Percentiles rank a stretch among this genome's conserved stretches.
Conservation (phyloP, 345 rosid genomes). For the Excoecaria agallocha region DNA sequence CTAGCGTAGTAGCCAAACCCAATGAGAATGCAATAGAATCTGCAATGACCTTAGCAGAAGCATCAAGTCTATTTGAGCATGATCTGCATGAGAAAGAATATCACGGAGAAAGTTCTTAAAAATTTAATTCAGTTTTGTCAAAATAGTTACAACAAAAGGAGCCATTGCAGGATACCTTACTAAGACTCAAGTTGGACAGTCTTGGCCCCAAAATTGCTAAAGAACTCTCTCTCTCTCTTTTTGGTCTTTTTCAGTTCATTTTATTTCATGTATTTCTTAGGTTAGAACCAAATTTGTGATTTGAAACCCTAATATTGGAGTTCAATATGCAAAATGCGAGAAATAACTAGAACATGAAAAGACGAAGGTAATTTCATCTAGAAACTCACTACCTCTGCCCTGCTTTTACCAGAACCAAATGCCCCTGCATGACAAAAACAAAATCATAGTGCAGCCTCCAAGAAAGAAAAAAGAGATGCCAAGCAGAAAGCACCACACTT, state of each 20-base stretch:
- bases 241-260: not conserved
- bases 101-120: not conserved
- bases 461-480: slow-evolving; percentile 20
- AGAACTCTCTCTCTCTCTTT: not conserved
- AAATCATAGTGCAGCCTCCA: slow-evolving; percentile 11
- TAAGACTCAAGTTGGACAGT: not conserved
- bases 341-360: not conserved
- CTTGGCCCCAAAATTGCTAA: not conserved
- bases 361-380: slow-evolving; percentile 1
- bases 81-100: not conserved
- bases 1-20: slow-evolving; percentile 92
- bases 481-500: not conserved
- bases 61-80: slow-evolving; percentile 17
- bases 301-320: not conserved
- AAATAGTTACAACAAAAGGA: not conserved
- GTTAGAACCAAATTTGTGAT: not conserved
- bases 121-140: not conserved
- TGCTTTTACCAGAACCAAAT: slow-evolving; percentile 90
- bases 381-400: slow-evolving; percentile 54
- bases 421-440: slow-evolving; percentile 64
- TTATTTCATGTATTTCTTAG: not conserved
- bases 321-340: not conserved
- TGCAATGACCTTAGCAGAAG: slow-evolving; percentile 45
- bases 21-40: slow-evolving; percentile 79
- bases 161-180: not conserved